A percentile compares a stretch with the other conserved stretches of the same genome.
phyloP scores from a whole-genome alignment of 768 basidiomycete genomes.

The Phylloporus sp. region DNA sequence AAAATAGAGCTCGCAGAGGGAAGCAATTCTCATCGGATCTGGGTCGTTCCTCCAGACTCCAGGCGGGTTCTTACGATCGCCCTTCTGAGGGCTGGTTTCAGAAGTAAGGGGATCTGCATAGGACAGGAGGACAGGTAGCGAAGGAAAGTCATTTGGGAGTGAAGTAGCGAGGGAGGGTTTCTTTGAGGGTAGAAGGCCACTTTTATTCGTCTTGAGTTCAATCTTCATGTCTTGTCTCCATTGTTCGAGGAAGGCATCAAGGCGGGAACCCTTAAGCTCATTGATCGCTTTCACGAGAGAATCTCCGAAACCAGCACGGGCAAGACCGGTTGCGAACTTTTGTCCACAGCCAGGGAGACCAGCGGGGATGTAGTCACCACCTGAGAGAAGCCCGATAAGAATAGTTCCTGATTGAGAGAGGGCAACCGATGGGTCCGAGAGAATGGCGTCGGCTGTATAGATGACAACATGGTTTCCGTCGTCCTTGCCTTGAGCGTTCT shows the following conservation, averaged over 20 bases:
- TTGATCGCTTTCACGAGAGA: constrained; percentile 56
- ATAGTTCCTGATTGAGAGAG: constrained; percentile 66
- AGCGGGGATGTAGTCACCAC: constrained; percentile 82
- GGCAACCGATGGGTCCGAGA: constrained; percentile 41
- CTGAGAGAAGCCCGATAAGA: constrained; percentile 79
- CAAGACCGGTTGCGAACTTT: constrained; percentile 70
- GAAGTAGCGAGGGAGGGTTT: constrained; percentile 57
- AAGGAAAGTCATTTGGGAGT: constrained; percentile 65
- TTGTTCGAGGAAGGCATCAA: constrained; percentile 48
- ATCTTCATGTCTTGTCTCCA: constrained; percentile 62
- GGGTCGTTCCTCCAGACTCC: constrained; percentile 55
- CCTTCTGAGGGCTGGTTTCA: constrained; percentile 41
- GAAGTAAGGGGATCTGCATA: constrained; percentile 79
- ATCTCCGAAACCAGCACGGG: constrained; percentile 77
- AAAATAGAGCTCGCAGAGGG: constrained; percentile 79
- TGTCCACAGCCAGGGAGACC: constrained; percentile 66
- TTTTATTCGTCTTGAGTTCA: constrained; percentile 67
- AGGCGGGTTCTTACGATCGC: constrained; percentile 32
- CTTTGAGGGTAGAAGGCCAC: constrained; percentile 59
- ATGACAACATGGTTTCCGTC: constrained; percentile 63
- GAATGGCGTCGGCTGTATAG: constrained; percentile 36
- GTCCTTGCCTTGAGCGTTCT: constrained; percentile 63
- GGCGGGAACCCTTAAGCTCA: constrained; percentile 38
- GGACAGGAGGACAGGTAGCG: constrained; percentile 65
- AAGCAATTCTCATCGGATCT: constrained; percentile 66